These are phyloP conservation scores for Geoglossum glabrum DNA, from an alignment of 495 filamentous ascomycete species.

Conservation along the genomic window DNA sequence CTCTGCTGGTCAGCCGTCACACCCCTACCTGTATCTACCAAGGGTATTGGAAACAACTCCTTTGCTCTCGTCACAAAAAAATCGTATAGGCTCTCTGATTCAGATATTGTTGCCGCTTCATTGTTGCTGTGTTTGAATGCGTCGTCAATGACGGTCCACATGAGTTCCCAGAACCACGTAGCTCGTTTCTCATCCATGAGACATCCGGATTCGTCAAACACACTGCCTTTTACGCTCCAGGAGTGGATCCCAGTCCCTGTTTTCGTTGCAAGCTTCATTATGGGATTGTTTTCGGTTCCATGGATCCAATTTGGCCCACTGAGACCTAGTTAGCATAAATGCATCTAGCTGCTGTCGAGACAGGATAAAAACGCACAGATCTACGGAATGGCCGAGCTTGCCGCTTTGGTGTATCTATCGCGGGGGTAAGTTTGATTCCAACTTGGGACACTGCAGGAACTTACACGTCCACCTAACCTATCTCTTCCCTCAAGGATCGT, in stretches of 20 bases:
- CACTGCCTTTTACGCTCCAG: slow-evolving; percentile 32
- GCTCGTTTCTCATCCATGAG: slow-evolving; percentile 31
- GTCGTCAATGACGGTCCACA: slow-evolving; percentile 64
- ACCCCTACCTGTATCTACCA: neutral
- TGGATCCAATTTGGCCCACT: slow-evolving; percentile 95
- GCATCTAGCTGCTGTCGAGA: neutral
- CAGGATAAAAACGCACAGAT: slow-evolving; percentile 20
- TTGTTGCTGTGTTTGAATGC: slow-evolving; percentile 66
- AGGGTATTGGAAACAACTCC: slow-evolving; percentile 19
- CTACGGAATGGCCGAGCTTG: slow-evolving; percentile 23
- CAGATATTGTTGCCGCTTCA: slow-evolving; percentile 39
- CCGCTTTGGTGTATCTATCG: slow-evolving; percentile 13
- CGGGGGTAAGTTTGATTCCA: neutral
- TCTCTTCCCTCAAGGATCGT: slow-evolving; percentile 73
- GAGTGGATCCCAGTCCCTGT: slow-evolving; percentile 39
- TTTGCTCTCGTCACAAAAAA: slow-evolving; percentile 47
- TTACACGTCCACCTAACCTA: slow-evolving; percentile 65
- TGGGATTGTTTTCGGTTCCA: slow-evolving; percentile 68
- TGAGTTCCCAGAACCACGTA: slow-evolving; percentile 31
- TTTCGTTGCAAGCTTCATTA: slow-evolving; percentile 51
- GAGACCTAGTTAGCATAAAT: slow-evolving; percentile 2
- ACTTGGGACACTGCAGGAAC: slow-evolving; percentile 4
- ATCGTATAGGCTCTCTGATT: slow-evolving; percentile 49
- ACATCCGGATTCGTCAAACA: slow-evolving; percentile 45
- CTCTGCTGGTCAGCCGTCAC: slow-evolving; percentile 15